Evolutionary conservation across 1,139 yeast species (phyloP), one percentile per base, ranked within the genome.

Genomic region (Pichia sp.): DNA sequence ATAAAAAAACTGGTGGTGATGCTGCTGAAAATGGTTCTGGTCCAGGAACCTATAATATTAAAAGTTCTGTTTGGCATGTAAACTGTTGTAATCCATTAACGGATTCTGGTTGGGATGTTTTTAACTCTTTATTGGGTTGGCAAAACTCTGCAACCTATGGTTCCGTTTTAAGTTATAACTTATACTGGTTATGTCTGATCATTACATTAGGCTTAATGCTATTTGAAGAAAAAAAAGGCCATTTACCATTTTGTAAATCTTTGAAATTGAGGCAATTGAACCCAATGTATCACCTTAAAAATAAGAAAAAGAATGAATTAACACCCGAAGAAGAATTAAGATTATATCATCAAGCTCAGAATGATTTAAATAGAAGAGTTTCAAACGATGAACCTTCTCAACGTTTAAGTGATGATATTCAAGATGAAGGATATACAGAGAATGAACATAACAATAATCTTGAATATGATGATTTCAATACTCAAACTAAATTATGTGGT

Each of bases 91-190:
- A 88, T 71, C 95, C 96, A 42, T 86, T 83, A 68, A 76, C 75
- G 45, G 96, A 89, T 67, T 84, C 87, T 58, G 95, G 93, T 71
- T 90, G 96, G 96, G 95, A 87, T 80, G 81, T 90, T 56, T 89
- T 90, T 77, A 89, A 88, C 64, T 86, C 95, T 14, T 70, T 87
- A 52, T 71, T 87, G 51, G 96, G 96, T 58, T 87, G 96, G 96
- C 95, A 87, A 72, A 88, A 88, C 70, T 77, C 90, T 52, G 96
- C 96, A 51, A 89, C 96, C 56, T 80, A 87, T 64, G 95, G 96
- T 49, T 86, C 95, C 1, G 88, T 90, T 56, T 72, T 88, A 45
- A 78, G 90, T 44, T 90, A 90, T 73, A 87, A 87, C 71, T 60
- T 87, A 42, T 90, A 89, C 73, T 90, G 97, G 96, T 57, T 84